Base-by-base conservation (phyloP, 2,329 filamentous ascomycete genomes). In the Diaporthe citrichinensis region DNA sequence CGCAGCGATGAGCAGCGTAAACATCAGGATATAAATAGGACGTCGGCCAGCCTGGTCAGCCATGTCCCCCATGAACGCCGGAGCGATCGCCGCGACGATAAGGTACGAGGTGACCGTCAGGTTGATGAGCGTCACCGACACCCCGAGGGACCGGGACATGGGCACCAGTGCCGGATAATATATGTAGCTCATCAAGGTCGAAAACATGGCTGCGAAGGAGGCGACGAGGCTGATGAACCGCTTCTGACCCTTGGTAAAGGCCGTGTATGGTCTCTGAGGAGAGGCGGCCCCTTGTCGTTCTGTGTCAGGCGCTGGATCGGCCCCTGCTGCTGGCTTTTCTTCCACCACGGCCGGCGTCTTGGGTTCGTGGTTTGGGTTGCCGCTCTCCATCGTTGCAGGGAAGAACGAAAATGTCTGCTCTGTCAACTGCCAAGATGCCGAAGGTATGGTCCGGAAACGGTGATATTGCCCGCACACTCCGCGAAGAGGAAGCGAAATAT, bases 21-120 rank as follows among this genome's bases (percentile, higher is more conserved):
- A 51, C 36, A 61, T 49, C 6, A 72, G 71, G 61, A 28, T 65
- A 28, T 41, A 76, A 69, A 68, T 73, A 36, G 31, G 61, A 12
- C 44, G 68, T 53, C 59, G 67, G 69, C 31, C 77, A 65, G 71
- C 75, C 72, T 65, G 74, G 74, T 75, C 77, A 57, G 73, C 77
- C 76, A 71, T 75, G 55, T 57, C 74, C 20, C 55, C 55, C 28
- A 72, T 58, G 14, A 72, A 49, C 1, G 76, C 51, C 7, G 77
- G 78, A 6, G 74, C 71, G 3, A 87, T 78, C 9, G 82, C 87
- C 78, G 86, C 86, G 58, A 88, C 83, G 57, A 88, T 84, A 79
- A 86, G 81, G 67, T 86, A 86, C 2, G 84, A 83, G 1, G 85
- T 86, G 39, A 87, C 79, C 8, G 82, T 84, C 39, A 85, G 74